Percentiles rank a stretch among this genome's conserved stretches.
Evolutionary conservation across 2,329 filamentous ascomycete species (phyloP).

Genomic region (Helicocarpus griseus): DNA sequence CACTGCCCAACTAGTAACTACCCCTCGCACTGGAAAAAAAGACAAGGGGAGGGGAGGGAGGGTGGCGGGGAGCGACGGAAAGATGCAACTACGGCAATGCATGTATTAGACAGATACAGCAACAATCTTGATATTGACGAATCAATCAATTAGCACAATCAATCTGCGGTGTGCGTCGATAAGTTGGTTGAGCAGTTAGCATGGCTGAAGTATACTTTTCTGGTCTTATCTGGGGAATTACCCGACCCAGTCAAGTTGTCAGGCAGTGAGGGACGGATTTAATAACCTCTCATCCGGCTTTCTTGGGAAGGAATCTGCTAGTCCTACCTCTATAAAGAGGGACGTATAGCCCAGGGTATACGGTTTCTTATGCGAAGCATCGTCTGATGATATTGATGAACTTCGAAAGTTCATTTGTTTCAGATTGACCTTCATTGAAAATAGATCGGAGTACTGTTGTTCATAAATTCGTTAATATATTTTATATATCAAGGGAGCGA

Average conservation of each 20-base stretch:
- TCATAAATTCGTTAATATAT: background rate
- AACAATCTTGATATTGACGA: background rate
- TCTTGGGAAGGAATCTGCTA: too few species aligned
- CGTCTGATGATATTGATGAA: background rate
- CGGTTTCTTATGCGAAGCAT: background rate
- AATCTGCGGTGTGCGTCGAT: background rate
- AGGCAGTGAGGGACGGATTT: background rate
- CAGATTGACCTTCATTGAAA: background rate
- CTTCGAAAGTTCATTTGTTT: too few species aligned
- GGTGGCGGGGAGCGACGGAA: background rate
- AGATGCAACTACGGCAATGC: conserved; percentile 1
- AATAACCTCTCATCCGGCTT: background rate
- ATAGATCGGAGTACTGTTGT: background rate
- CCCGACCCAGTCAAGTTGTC: background rate
- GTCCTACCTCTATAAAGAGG: background rate
- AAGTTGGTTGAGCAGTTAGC: background rate
- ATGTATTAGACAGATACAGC: background rate
- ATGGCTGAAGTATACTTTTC: background rate
- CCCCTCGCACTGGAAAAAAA: background rate
- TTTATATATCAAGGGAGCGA: background rate
- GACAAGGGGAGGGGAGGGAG: background rate
- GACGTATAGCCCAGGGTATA: background rate
- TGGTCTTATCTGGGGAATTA: background rate
- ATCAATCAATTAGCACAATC: background rate
- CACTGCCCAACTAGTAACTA: background rate